phyloP scores from a whole-genome alignment of 2,329 filamentous ascomycete genomes.

The Coniochaeta sp. region DNA sequence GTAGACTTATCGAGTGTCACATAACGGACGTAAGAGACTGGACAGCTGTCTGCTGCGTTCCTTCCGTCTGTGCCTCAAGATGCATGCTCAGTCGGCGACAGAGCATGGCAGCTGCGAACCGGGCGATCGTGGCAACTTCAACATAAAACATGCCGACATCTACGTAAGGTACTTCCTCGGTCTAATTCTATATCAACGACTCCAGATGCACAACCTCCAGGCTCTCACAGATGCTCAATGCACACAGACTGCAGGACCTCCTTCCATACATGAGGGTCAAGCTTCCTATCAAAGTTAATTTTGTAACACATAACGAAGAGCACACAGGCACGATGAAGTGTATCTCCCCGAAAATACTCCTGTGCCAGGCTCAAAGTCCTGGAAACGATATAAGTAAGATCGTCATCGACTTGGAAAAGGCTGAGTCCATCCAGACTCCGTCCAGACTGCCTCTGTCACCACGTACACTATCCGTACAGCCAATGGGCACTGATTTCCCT shows the following conservation, averaged over 20 bases:
- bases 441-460: slow-evolving; percentile 3
- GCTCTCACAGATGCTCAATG: not conserved
- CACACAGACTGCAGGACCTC: not conserved
- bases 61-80: not conserved
- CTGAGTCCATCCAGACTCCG: not conserved
- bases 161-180: not conserved
- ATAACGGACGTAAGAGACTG: not conserved
- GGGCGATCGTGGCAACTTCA: not conserved
- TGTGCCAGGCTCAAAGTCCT: not conserved
- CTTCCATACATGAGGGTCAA: not conserved
- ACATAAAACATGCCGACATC: not conserved
- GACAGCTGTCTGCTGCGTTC: not conserved
- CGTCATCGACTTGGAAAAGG: not conserved
- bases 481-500: slow-evolving; percentile 41
- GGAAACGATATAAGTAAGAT: not conserved
- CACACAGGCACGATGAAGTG: not conserved
- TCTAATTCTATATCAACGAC: not conserved
- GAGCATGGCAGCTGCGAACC: not conserved
- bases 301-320: not conserved
- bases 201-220: not conserved
- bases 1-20: not conserved
- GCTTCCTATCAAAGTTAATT: not conserved
- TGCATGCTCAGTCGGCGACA: not conserved
- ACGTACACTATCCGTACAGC: slow-evolving; percentile 5
- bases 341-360: not conserved